Conservation (phyloP, 208 protist genomes). For the Wallacemonas sp. region DNA sequence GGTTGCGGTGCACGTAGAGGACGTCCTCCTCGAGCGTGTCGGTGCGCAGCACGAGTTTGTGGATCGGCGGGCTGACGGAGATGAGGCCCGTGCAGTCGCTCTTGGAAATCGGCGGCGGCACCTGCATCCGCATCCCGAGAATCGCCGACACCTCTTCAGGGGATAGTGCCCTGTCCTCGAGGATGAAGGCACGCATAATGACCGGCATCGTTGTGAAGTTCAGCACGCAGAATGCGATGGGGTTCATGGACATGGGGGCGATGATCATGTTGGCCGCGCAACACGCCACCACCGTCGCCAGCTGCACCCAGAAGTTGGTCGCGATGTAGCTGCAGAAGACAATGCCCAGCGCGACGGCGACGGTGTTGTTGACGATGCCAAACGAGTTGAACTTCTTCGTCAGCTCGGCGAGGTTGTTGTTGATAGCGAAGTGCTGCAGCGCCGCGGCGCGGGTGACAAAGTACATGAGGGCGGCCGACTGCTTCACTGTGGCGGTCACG, state of each 20-base stretch:
- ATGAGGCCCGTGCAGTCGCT: constrained; percentile 45
- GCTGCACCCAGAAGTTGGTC: constrained; percentile 61
- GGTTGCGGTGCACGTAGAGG: constrained; percentile 57
- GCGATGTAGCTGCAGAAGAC: constrained; percentile 66
- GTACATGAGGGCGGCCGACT: constrained; percentile 85
- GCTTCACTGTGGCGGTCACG: constrained; percentile 75
- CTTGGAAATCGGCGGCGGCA: constrained; percentile 26
- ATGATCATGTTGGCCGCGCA: constrained; percentile 64
- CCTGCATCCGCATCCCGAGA: constrained; percentile 56
- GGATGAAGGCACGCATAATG: constrained; percentile 52
- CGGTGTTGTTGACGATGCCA: constrained; percentile 80
- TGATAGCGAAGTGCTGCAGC: constrained; percentile 81
- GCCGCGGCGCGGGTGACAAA: constrained; percentile 74
- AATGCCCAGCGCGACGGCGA: constrained; percentile 74
- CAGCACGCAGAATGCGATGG: constrained; percentile 74
- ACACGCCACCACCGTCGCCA: constrained; percentile 66
- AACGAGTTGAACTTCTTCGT: constrained; percentile 92
- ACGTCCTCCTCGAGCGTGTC: constrained; percentile 63
- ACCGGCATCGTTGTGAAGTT: constrained; percentile 73
- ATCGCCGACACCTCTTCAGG: constrained; percentile 57
- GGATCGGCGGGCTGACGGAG: constrained; percentile 64
- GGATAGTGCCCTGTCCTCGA: constrained; percentile 40
- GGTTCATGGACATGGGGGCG: constrained; percentile 61
- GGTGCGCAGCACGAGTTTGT: constrained; percentile 54
- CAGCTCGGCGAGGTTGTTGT: constrained; percentile 81